Percentiles rank a stretch among this genome's conserved stretches.
phyloP scores from a whole-genome alignment of 1,139 yeast species.

The Lodderomyces theae region DNA sequence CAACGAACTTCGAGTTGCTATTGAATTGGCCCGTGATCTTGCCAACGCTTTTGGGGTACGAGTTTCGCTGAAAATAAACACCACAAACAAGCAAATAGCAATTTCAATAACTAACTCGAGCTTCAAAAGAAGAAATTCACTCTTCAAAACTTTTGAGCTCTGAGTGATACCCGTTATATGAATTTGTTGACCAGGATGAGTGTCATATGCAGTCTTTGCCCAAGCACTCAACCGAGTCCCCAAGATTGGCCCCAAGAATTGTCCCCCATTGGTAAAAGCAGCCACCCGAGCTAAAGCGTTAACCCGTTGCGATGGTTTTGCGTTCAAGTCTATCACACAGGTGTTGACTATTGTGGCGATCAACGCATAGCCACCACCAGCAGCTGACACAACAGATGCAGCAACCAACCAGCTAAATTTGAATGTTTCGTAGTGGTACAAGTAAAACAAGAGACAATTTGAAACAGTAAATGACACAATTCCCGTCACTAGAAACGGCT shows the following conservation, averaged over 20 bases:
- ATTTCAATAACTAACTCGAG: slow-evolving; percentile 26
- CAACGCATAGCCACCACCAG: slow-evolving; percentile 53
- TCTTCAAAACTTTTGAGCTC: slow-evolving; percentile 13
- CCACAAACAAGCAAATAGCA: slow-evolving; percentile 26
- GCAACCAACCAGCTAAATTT: slow-evolving; percentile 30
- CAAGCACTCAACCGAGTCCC: slow-evolving; percentile 40
- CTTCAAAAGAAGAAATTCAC: slow-evolving; percentile 30
- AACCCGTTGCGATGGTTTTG: slow-evolving; percentile 53
- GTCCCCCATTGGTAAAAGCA: slow-evolving; percentile 56
- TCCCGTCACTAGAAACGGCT: slow-evolving; percentile 38
- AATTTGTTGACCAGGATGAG: slow-evolving; percentile 2
- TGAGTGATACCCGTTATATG: slow-evolving; percentile 2
- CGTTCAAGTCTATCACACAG: slow-evolving; percentile 58
- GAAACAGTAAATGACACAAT: slow-evolving; percentile 26
- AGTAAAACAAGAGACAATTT: slow-evolving; percentile 20
- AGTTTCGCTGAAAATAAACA: slow-evolving; percentile 54
- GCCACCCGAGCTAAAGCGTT: slow-evolving; percentile 53
- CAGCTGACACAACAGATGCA: slow-evolving; percentile 38
- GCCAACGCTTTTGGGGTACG: slow-evolving; percentile 44
- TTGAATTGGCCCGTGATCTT: slow-evolving; percentile 42
- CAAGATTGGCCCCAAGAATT: slow-evolving; percentile 62
- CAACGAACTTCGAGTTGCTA: slow-evolving; percentile 6
- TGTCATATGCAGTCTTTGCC: slow-evolving; percentile 12
- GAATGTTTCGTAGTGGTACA: slow-evolving; percentile 28
- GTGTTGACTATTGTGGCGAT: slow-evolving; percentile 51